Evolutionary conservation across 73 alveolate species (phyloP).

Genomic region (Tetrahymena borealis): DNA sequence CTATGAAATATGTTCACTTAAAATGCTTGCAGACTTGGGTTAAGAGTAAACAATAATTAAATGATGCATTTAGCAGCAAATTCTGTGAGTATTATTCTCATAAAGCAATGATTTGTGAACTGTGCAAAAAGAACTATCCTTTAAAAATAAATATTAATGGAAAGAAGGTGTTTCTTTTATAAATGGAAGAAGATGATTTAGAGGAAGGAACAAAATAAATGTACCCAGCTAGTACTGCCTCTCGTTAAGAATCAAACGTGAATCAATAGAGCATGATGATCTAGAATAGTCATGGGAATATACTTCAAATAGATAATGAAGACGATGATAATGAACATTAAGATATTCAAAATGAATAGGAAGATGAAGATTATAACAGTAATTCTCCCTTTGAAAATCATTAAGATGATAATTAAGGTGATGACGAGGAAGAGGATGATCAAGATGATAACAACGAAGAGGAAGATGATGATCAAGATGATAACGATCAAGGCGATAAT

Average conservation of each 20-base stretch:
- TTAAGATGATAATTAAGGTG: neutral
- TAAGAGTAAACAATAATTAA: neutral
- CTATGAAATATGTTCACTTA: conserved; percentile 22
- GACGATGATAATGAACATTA: neutral
- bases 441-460: neutral
- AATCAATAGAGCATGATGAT: neutral
- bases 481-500: neutral
- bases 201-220: neutral
- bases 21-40: neutral
- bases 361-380: neutral
- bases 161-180: neutral
- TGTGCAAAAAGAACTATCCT: neutral
- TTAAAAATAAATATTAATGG: neutral
- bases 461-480: neutral
- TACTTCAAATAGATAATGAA: neutral
- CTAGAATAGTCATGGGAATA: neutral
- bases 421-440: neutral
- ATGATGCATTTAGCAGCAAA: neutral
- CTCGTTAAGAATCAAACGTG: neutral
- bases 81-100: neutral
- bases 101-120: neutral
- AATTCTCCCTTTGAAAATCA: neutral
- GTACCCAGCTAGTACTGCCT: neutral
- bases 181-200: neutral
- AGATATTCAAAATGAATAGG: neutral